These are phyloP conservation scores for Emergomyces orientalis DNA, from an alignment of 2,329 filamentous ascomycete genomes.

Conservation along the genomic window DNA sequence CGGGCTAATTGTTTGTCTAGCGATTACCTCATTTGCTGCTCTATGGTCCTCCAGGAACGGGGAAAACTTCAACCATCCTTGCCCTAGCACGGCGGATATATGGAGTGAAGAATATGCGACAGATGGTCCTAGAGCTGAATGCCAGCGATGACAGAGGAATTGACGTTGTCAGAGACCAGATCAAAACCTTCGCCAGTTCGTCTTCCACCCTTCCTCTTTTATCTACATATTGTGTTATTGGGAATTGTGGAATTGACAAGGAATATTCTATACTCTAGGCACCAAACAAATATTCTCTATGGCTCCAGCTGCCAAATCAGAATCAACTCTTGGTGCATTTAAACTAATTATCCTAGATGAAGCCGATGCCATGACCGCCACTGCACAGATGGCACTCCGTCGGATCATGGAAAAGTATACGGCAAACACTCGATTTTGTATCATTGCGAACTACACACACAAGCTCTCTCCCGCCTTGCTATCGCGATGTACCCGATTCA, in stretches of 20 bases:
- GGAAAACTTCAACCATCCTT: slow-evolving; percentile 94
- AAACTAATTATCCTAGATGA: slow-evolving; percentile 98
- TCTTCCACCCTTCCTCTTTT: slow-evolving; percentile 11
- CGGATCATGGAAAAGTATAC: slow-evolving; percentile 99
- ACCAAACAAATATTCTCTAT: slow-evolving; percentile 95
- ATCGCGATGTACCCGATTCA: slow-evolving; percentile 86
- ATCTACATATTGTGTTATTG: background rate
- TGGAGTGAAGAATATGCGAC: slow-evolving; percentile 80
- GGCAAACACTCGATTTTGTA: slow-evolving; percentile 92
- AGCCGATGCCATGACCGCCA: slow-evolving; percentile 99
- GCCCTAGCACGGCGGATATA: slow-evolving; percentile 91
- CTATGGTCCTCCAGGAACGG: slow-evolving; percentile 91
- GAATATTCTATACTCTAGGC: slow-evolving; percentile 21
- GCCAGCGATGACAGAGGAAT: slow-evolving; percentile 96
- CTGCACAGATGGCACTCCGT: slow-evolving; percentile 92
- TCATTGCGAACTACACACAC: slow-evolving; percentile 98
- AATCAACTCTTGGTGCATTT: slow-evolving; percentile 58
- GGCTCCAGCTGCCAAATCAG: slow-evolving; percentile 39
- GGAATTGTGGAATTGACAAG: background rate
- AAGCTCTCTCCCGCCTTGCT: slow-evolving; percentile 89
- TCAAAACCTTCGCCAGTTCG: slow-evolving; percentile 90
- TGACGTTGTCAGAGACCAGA: slow-evolving; percentile 95
- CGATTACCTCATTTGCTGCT: slow-evolving; percentile 89
- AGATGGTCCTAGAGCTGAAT: slow-evolving; percentile 98
- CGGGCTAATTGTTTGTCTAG: slow-evolving; percentile 26